Base-by-base conservation (phyloP, 1,284 basidiomycete species). In the Boletellus sp. region DNA sequence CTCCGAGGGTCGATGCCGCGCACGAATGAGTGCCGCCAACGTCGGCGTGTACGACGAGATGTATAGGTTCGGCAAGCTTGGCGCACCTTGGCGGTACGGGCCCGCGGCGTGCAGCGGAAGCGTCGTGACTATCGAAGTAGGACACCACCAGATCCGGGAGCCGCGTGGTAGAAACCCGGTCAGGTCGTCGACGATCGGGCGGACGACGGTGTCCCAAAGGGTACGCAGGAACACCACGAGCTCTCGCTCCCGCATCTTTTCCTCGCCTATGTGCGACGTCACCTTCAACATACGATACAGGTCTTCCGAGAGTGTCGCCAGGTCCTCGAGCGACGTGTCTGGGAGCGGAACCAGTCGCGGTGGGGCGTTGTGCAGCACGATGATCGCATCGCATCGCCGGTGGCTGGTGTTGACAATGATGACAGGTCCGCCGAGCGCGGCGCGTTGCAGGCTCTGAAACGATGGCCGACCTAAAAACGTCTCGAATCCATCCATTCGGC, bases 131-230 rank as follows among this genome's bases (percentile, higher is more conserved):
- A 55, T 57, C 2, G 64, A 67, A 7, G 74, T 75, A 1, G 71
- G 73, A 48, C 73, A 78, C 75, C 75, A 78, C 73, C 75, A 77
- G 19, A 78, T 68, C 10, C 68, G 68, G 12, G 71, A 59, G 22
- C 64, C 56, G n/a, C 59, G 52, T 2, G 54, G 54, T 16, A 67
- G 39, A 6, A 63, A 46, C 5, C 46, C 30, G 5, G 40, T n/a
- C 1, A 74, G 57, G 18, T 58, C 57, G n/a, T 60, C 61, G 1
- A 62, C 60, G 16, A 74, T 52, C 2, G 69, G 70, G 11, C 36
- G 3, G 5, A 67, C 66, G 32, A 74, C 45, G 5, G 52, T 44
- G 21, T 65, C 59, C 72, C 73, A 74, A 12, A 75, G 58, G 4
- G 42, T 49, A 16, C 64, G 52, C 19, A 74, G 49, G 5, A 62